These are phyloP conservation scores for Phylloporus sp. DNA, from an alignment of 1,284 basidiomycete genomes.

Conservation along the genomic window DNA sequence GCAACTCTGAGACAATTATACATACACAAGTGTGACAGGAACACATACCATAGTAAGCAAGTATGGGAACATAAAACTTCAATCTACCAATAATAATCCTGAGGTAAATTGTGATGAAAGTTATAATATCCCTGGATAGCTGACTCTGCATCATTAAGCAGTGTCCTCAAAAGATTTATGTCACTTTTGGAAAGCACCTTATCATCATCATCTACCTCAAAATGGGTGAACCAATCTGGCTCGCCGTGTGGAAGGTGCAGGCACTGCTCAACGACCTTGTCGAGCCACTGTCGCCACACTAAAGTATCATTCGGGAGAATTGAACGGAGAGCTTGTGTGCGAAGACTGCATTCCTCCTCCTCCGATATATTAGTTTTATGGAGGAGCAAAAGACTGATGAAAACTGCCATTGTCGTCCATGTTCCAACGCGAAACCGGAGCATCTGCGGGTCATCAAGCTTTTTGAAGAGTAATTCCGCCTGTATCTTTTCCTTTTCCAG, in stretches of 20 bases:
- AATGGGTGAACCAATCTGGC: too few relatives aligned
- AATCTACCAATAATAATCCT: too few relatives aligned
- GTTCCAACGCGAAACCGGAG: constrained; percentile 15
- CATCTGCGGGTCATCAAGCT: constrained; percentile 21
- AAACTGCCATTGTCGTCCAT: constrained; percentile 28
- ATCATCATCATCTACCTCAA: too few relatives aligned
- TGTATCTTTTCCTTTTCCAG: constrained; percentile 39
- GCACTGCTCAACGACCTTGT: constrained; percentile 25
- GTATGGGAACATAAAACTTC: too few relatives aligned
- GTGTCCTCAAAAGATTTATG: too few relatives aligned
- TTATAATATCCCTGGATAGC: too few relatives aligned
- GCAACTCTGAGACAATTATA: too few relatives aligned
- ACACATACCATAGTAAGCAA: too few relatives aligned
- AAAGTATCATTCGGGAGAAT: constrained; percentile 30
- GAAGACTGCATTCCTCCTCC: neutral
- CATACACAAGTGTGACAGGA: too few relatives aligned
- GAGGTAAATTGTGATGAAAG: too few relatives aligned
- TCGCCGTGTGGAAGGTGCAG: constrained; percentile 43
- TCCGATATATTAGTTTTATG: constrained; percentile 8
- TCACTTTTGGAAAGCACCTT: too few relatives aligned
- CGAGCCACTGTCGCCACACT: constrained; percentile 32
- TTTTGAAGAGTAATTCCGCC: constrained; percentile 20
- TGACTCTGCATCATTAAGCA: too few relatives aligned
- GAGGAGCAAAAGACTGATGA: constrained; percentile 28
- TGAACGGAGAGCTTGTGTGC: constrained; percentile 12